A percentile compares a stretch with the other conserved stretches of the same genome.
Conservation (phyloP, 306 rosid genomes). For the Quercus ilex region DNA sequence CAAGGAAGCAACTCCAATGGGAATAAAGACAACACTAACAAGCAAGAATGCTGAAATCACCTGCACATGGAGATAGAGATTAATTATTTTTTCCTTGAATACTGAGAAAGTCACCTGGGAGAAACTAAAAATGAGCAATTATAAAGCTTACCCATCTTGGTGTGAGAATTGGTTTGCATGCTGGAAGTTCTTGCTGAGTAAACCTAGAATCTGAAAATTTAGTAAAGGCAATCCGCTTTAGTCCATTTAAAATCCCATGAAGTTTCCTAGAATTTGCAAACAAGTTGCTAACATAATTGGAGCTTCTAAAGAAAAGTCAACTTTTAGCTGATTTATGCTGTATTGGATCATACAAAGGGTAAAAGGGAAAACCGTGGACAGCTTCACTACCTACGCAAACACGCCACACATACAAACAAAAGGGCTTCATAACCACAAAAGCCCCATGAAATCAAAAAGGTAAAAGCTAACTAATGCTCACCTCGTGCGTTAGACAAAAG, state of each 20-base stretch:
- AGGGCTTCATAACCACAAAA: neutral
- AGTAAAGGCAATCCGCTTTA: conserved; percentile 14
- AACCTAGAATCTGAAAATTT: conserved; percentile 74
- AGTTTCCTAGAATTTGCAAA: neutral
- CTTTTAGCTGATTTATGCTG: neutral
- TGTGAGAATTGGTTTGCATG: conserved; percentile 97
- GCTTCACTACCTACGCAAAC: neutral
- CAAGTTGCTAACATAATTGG: neutral
- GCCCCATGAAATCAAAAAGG: neutral
- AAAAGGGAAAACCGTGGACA: neutral
- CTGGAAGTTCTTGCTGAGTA: conserved; percentile 98
- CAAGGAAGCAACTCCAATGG: conserved; percentile 85
- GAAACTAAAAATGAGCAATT: neutral
- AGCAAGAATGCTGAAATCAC: conserved; percentile 90
- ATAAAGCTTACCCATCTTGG: conserved; percentile 67
- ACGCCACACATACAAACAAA: neutral
- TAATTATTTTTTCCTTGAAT: neutral
- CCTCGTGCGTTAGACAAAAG: neutral
- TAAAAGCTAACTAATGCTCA: neutral
- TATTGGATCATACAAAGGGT: neutral
- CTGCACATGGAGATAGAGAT: conserved; percentile 33
- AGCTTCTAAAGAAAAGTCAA: neutral
- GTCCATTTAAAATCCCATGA: neutral
- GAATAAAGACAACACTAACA: conserved; percentile 70
- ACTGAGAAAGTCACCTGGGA: neutral